phyloP scores from a whole-genome alignment of 2,329 filamentous ascomycete genomes.

The Talaromyces sp. region DNA sequence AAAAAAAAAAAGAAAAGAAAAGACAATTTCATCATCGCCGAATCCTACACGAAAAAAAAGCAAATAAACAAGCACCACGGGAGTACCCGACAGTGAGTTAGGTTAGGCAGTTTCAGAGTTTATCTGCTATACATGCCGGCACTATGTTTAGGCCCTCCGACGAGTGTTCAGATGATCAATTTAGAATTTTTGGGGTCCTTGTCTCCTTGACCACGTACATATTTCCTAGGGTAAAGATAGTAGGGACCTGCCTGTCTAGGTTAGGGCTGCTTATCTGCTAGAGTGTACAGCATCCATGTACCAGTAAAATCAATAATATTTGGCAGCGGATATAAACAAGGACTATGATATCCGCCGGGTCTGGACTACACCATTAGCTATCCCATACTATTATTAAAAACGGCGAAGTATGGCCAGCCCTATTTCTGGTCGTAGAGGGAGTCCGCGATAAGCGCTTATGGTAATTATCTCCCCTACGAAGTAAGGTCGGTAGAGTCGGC shows the following conservation, averaged over 20 bases:
- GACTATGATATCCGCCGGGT: neutral
- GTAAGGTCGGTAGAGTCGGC: no score
- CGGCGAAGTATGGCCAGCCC: neutral
- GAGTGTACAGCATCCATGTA: neutral
- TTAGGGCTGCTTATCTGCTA: neutral
- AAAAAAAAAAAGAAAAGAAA: neutral
- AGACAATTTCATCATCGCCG: neutral
- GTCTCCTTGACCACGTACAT: neutral
- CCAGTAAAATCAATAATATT: neutral
- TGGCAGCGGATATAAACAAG: neutral
- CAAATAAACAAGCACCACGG: neutral
- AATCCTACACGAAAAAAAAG: neutral
- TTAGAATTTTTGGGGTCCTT: neutral
- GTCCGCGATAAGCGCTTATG: slow-evolving; percentile 15
- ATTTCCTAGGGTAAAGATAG: neutral
- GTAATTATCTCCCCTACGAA: no score
- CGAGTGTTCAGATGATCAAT: neutral
- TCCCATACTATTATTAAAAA: neutral
- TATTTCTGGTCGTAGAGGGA: neutral
- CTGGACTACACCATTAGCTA: neutral
- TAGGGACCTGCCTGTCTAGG: slow-evolving; percentile 8
- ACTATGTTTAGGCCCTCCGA: neutral
- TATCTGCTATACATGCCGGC: neutral
- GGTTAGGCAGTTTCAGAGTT: neutral
- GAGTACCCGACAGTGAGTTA: neutral